Base-by-base conservation (phyloP, 2,329 filamentous ascomycete genomes). In the Penicillium verrucosum region DNA sequence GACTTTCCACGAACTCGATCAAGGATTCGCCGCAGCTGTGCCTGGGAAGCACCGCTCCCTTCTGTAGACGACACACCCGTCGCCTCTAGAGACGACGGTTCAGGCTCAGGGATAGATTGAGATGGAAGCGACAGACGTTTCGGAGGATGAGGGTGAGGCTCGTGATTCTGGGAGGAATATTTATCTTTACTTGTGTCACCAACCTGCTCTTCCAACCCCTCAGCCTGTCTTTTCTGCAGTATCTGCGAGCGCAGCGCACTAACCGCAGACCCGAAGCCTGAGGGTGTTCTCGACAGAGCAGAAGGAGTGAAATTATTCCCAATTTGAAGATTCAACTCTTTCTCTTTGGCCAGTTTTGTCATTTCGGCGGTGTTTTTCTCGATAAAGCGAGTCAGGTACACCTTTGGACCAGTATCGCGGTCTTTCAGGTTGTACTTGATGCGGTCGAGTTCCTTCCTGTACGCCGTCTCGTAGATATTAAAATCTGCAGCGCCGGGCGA, bases 381-480 rank as follows among this genome's bases (percentile, higher is more conserved):
- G 5, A 83, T 78, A 21, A 81, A 73, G 30, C 81, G 73, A 1
- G 76, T 83, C 25, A 82, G 68, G 64, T 87, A 89, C 16, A 89
- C 78, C 18, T 80, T 86, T 1, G 85, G 79, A 34, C 71, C 68
- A 27, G 75, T 72, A 55, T 79, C 76, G 64, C 68, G 68, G 27
- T 69, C 65, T 25, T 69, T 68, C 18, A 70, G 63, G n/a, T 66
- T 73, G 49, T 67, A 64, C 60, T 77, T 73, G 66, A 97, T 93
- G 16, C 87, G 83, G 57, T 88, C 83, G 29, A 94, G 84, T 75
- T 97, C 90, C 59, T 89, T 84, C 68, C 90, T 85, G 70, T 96
- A 97, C 0, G 93, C 93, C 0, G 83, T 85, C 71, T 96, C 90
- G 72, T 96, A 97, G 56, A 97, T 88, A 68, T 94, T 87, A 65